phyloP scores from a whole-genome alignment of 352 stramenopile species.

The Phytophthora lateralis region DNA sequence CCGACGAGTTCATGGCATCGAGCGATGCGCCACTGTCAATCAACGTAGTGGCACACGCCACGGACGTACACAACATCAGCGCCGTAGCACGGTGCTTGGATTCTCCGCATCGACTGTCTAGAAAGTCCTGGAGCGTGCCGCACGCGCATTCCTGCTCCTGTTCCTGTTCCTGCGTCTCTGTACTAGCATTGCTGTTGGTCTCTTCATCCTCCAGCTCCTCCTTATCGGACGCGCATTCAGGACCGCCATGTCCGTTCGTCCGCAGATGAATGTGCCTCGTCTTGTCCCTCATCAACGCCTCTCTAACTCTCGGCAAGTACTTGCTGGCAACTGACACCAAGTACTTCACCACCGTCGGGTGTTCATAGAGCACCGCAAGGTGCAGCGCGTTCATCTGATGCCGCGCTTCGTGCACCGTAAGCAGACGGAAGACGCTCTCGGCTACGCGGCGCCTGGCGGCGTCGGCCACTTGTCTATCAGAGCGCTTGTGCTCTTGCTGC shows the following conservation, averaged over 20 bases:
- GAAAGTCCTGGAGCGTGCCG: conserved; percentile 45
- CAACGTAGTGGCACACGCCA: conserved; percentile 60
- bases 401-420: conserved; percentile 68
- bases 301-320: conserved; percentile 39
- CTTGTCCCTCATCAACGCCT: conserved; percentile 7
- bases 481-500: conserved; percentile 23
- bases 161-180: conserved; percentile 29
- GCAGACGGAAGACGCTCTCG: conserved; percentile 48
- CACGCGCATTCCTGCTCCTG: conserved; percentile 16
- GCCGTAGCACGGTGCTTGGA: conserved; percentile 74
- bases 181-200: conserved; percentile 31
- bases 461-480: conserved; percentile 6
- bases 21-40: conserved; percentile 63
- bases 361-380: conserved; percentile 78
- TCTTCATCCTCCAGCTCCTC: conserved; percentile 31
- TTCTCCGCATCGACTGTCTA: conserved; percentile 63
- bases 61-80: conserved; percentile 79
- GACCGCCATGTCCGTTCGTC: conserved; percentile 13
- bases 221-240: conserved; percentile 19
- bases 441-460: conserved; percentile 22
- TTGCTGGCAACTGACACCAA: conserved; percentile 51
- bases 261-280: conserved; percentile 21
- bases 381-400: conserved; percentile 82
- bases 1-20: conserved; percentile 65
- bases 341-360: conserved; percentile 65